Base-by-base conservation (phyloP, 352 stramenopile species). In the Aphanomyces euteiches region DNA sequence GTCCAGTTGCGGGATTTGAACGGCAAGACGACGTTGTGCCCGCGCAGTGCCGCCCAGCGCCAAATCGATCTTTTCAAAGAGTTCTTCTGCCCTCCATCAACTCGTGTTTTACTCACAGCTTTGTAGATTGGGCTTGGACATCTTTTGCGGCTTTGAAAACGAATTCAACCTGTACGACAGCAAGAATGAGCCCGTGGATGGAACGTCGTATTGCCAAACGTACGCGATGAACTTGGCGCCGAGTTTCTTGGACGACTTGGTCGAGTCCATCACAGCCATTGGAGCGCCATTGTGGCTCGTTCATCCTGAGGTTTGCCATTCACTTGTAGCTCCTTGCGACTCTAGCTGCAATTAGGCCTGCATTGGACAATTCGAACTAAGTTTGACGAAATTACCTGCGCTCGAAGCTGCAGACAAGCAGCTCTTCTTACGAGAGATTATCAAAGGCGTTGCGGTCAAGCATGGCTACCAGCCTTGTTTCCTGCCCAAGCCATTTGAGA, bases 391-490 rank as follows among this genome's bases (percentile, higher is more conserved):
- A 19, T 28, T 58, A 2, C 17, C 36, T 17, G 50, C 50, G 21
- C 13, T 58, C 17, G 50, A 58, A 3, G 50, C 50, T 19, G 50
- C 50, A 17, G 50, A 58, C 50, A 58, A 3, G 50, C 50, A 58
- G 50, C 50, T 58, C 15, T 58, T 36, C 21, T 58, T 58, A 3
- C 50, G 50, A 7, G 50, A 58, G 36, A 19, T 58, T 28, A 58
- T 58, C 50, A 58, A 58, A 58, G 50, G 50, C 21, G 50, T 58
- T 17, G 50, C 50, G 7, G 15, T 58, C 21, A 19, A 58, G 50
- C 15, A 58, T 28, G 50, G 17, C 8, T 19, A 19, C 50, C 50
- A 58, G 36, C 17, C 50, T 17, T 58, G 50, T 19, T 58, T 58
- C 21, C 17, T 58, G 50, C 50, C 50, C 15, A 58, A 58, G 36